Conservation (phyloP, 169 alveolate genomes). For the Perkinsus olseni region DNA sequence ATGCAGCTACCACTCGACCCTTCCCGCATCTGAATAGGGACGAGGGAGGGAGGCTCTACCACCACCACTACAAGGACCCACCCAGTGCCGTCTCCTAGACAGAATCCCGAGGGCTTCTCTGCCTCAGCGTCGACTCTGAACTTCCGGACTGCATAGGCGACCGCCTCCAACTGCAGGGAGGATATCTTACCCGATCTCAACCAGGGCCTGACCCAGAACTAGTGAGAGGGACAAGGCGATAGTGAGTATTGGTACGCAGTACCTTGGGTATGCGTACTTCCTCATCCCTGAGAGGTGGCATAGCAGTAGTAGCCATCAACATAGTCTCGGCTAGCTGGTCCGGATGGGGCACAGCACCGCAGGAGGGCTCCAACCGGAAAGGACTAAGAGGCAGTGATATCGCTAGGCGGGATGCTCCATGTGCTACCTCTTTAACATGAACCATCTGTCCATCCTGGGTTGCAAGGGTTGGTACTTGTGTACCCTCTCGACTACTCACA, state of each 20-base stretch:
- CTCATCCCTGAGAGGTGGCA: neutral
- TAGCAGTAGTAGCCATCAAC: neutral
- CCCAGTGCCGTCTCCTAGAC: neutral
- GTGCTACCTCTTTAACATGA: neutral
- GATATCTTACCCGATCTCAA: neutral
- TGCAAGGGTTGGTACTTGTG: neutral
- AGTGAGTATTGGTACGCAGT: too few relatives aligned
- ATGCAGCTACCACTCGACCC: conserved; percentile 3
- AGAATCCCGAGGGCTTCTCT: neutral
- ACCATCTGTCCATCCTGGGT: neutral
- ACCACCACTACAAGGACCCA: neutral
- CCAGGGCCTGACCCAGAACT: neutral
- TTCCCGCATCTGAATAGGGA: neutral
- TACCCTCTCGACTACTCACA: neutral
- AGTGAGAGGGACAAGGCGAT: neutral
- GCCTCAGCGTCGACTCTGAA: neutral
- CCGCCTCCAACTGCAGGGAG: neutral
- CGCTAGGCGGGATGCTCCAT: neutral
- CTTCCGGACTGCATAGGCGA: neutral
- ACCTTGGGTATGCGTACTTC: neutral
- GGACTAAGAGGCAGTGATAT: neutral
- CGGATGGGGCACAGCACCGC: neutral
- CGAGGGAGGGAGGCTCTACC: too few relatives aligned
- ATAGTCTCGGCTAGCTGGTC: neutral
- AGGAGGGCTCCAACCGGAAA: neutral